Evolutionary conservation across 2,329 filamentous ascomycete genomes (phyloP).

Genomic region (Microsporum canis): DNA sequence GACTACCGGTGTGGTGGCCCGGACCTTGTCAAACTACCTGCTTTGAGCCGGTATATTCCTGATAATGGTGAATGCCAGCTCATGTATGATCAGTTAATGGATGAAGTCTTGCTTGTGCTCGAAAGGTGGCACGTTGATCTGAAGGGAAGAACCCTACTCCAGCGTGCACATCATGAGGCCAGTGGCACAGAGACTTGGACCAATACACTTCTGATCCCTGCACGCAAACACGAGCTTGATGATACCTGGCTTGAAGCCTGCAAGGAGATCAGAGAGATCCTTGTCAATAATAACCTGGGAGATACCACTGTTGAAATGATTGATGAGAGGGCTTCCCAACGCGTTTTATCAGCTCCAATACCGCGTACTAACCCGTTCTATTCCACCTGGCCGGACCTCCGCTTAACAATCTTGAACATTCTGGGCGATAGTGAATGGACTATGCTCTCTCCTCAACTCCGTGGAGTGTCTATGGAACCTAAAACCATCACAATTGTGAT

Average conservation of each 20-base stretch:
- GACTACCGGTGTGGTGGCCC: neutral
- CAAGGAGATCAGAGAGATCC: neutral
- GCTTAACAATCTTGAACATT: neutral
- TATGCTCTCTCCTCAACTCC: neutral
- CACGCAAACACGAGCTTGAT: neutral
- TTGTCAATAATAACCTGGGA: neutral
- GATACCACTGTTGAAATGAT: neutral
- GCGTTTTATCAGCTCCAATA: neutral
- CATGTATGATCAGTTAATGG: neutral
- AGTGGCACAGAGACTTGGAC: neutral
- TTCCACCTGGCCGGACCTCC: neutral
- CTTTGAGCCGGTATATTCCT: neutral
- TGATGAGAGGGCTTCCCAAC: neutral
- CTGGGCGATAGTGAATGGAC: neutral
- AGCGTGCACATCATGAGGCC: neutral
- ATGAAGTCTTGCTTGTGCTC: neutral
- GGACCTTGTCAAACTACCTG: neutral
- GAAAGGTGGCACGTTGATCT: neutral
- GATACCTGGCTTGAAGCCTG: neutral
- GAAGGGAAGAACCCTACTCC: neutral
- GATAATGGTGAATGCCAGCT: neutral
- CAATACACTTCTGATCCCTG: neutral
- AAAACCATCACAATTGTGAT: neutral
- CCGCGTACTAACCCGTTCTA: neutral
- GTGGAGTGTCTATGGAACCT: neutral